These are phyloP conservation scores for Adansonia digitata DNA, from an alignment of 345 rosid species.

Conservation along the genomic window DNA sequence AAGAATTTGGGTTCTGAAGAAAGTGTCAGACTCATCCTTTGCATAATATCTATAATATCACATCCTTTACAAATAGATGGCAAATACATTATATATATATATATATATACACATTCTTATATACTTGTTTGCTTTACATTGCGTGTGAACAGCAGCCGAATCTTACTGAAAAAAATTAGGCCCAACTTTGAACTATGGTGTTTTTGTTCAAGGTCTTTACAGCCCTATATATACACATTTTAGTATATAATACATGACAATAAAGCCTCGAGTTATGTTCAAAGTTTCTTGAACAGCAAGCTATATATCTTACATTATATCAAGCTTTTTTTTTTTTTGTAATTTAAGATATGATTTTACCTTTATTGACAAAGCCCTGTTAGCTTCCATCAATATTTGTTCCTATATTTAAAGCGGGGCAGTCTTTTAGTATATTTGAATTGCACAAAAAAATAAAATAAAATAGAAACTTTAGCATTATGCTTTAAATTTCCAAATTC, in stretches of 20 bases:
- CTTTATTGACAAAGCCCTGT: constrained; percentile 78
- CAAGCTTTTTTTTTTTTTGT: too few relatives aligned
- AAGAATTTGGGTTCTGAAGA: background rate
- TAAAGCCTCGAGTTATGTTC: background rate
- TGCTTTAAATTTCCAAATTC: background rate
- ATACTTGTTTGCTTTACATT: background rate
- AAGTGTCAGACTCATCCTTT: background rate
- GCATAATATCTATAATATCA: background rate
- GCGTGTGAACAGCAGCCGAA: background rate
- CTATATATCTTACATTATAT: too few relatives aligned
- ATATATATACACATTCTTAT: too few relatives aligned
- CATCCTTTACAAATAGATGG: background rate
- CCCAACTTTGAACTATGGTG: background rate
- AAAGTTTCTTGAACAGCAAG: background rate
- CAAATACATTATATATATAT: too few relatives aligned
- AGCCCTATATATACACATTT: background rate
- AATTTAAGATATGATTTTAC: constrained; percentile 27
- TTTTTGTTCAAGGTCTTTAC: background rate
- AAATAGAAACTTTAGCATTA: background rate
- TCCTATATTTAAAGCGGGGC: constrained; percentile 39
- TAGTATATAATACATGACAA: background rate
- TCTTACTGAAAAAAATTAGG: background rate
- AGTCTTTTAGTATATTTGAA: constrained; percentile 1
- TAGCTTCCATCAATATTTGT: constrained; percentile 76
- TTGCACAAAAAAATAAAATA: too few relatives aligned